These are phyloP conservation scores for Vickermania spadyakhi DNA, from an alignment of 208 protist genomes.

Conservation along the genomic window DNA sequence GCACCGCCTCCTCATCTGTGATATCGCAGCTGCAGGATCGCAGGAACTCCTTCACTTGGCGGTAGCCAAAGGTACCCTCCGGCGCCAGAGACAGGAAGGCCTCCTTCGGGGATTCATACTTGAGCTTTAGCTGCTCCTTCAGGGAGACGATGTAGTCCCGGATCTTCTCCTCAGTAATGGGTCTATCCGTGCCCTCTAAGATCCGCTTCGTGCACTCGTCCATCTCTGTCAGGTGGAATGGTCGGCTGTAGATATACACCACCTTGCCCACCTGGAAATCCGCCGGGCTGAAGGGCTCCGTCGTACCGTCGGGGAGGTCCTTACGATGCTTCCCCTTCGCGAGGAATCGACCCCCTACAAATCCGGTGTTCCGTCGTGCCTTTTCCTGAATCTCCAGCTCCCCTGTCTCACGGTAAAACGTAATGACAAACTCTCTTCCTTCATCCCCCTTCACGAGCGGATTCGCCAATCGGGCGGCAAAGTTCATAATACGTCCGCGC, in stretches of 20 bases:
- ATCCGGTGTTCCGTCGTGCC: conserved; percentile 74
- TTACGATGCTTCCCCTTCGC: conserved; percentile 65
- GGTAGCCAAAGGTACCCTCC: conserved; percentile 65
- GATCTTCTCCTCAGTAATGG: conserved; percentile 42
- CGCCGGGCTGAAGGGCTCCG: conserved; percentile 34
- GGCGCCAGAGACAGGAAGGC: conserved; percentile 68
- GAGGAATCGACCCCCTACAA: conserved; percentile 87
- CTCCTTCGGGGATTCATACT: conserved; percentile 61
- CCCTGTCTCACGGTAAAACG: conserved; percentile 83
- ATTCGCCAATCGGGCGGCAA: conserved; percentile 47
- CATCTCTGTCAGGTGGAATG: conserved; percentile 68
- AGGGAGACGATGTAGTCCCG: conserved; percentile 63
- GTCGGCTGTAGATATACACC: conserved; percentile 56
- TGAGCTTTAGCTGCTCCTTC: conserved; percentile 73
- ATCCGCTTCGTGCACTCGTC: conserved; percentile 60
- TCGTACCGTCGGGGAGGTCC: conserved; percentile 48
- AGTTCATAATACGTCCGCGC: conserved; percentile 81
- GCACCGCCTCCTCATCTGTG: conserved; percentile 70
- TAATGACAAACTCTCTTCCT: conserved; percentile 77
- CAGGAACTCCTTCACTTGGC: conserved; percentile 75
- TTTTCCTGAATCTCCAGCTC: conserved; percentile 85
- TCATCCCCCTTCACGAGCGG: conserved; percentile 62
- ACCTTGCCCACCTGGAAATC: conserved; percentile 75
- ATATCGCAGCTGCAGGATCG: conserved; percentile 75
- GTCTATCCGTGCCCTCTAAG: conserved; percentile 52